phyloP scores from a whole-genome alignment of 176 grass and related monocot species.

The Ensete glaucum region DNA sequence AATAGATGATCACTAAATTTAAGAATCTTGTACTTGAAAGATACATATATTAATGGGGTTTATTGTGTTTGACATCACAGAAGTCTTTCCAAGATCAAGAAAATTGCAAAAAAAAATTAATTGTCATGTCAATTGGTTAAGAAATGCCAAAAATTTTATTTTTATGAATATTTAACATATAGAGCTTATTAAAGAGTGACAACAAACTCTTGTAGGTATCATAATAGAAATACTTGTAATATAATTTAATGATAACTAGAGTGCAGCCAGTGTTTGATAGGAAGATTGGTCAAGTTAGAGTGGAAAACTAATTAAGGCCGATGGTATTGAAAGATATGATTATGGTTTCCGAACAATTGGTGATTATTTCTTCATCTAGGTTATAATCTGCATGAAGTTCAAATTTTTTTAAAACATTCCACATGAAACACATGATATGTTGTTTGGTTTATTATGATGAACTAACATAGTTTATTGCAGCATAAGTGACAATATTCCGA shows the following conservation, averaged over 20 bases:
- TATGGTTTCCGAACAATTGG: background rate
- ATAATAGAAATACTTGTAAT: background rate
- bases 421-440: background rate
- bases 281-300: background rate
- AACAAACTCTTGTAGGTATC: background rate
- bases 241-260: background rate
- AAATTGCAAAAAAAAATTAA: no score
- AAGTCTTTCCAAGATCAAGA: background rate
- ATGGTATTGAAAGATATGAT: no score
- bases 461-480: background rate
- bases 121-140: no score
- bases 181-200: background rate
- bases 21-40: background rate
- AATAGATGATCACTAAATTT: background rate
- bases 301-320: background rate
- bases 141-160: no score
- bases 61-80: background rate
- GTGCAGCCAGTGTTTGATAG: background rate
- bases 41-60: background rate
- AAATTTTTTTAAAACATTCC: background rate
- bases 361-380: background rate
- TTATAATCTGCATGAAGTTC: background rate
- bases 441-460: constrained; percentile 1
- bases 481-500: background rate
- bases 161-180: background rate